Conservation (phyloP, 2,329 filamentous ascomycete genomes). For the Aspergillus fructus region DNA sequence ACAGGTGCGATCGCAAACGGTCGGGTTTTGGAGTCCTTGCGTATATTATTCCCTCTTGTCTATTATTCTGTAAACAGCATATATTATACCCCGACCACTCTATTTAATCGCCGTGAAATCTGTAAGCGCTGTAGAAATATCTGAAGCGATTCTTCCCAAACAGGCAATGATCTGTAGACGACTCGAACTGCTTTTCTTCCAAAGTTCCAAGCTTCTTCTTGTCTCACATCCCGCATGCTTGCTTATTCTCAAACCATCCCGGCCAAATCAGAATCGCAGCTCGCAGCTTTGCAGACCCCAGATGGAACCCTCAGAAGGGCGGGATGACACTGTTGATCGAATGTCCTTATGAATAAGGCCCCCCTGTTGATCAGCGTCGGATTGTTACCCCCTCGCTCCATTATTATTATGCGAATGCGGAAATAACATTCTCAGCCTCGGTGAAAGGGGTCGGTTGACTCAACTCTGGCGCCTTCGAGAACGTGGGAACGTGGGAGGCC, state of each 20-base stretch:
- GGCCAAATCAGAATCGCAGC: background rate
- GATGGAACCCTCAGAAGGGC: background rate
- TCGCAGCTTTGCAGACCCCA: no score
- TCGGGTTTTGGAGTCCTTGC: background rate
- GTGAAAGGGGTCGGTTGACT: conserved; percentile 1
- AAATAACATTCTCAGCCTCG: conserved; percentile 2
- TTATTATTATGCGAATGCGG: background rate
- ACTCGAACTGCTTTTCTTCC: background rate
- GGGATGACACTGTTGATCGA: background rate
- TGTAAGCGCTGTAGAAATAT: background rate
- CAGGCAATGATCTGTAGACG: background rate
- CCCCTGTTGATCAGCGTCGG: background rate
- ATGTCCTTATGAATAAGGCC: no score
- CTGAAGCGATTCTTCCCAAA: background rate
- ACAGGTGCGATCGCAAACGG: background rate
- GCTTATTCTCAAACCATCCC: background rate
- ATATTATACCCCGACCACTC: conserved; percentile 4
- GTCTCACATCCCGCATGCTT: background rate
- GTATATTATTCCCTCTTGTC: background rate
- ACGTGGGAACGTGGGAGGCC: background rate
- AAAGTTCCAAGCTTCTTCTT: background rate
- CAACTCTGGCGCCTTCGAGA: background rate
- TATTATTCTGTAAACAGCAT: background rate
- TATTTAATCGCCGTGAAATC: background rate
- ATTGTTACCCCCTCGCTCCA: background rate